Base-by-base conservation (phyloP, 306 rosid genomes). In the Pterocarpus santalinus region DNA sequence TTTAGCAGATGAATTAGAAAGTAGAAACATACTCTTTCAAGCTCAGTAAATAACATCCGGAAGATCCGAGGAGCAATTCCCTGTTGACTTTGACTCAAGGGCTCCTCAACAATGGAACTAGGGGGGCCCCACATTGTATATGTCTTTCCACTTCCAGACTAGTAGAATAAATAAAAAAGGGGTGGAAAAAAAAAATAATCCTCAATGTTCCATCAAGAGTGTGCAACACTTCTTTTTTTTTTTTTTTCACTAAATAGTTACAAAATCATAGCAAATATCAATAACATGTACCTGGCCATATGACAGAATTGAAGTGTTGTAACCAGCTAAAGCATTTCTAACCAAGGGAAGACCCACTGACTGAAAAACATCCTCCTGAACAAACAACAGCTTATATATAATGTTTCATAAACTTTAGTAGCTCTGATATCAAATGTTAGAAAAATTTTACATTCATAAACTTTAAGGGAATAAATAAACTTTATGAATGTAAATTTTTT, bases 121-220 rank as follows among this genome's bases (percentile, higher is more conserved):
- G 88, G 94, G 0, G 97, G 92, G 86, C 99, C 99, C 98, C 99
- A 95, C 88, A 95, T 90, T 13, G 99, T 90, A 89, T 90, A 90
- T 72, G 97, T 86, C 89, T 95, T 95, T 60, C 99, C 99, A 55
- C 91, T 90, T 69, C 98, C 99, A 75, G 97, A 89, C 99, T 95
- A 77, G 60, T 5, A 68, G 60, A 73, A 4, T 2, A 70, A 41
- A 57, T 15, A 65, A 60, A 58, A 33, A 53, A 65, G 0, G 30
- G 49, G 61, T n/a, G 10, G 2, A 6, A 44, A 39, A 6, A 44
- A 39, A 10, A 30, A 68, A 46, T 15, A 71, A 11, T 15, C 75
- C 75, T 84, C 57, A 86, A 58, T 12, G 15, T 70, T 56, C 71
- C 78, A 72, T 72, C 69, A 68, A 30, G 55, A 65, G 36, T 55